Percentiles rank a stretch among this genome's conserved stretches.
phyloP scores from a whole-genome alignment of 768 basidiomycete genomes.

The Neoboletus magnificus region DNA sequence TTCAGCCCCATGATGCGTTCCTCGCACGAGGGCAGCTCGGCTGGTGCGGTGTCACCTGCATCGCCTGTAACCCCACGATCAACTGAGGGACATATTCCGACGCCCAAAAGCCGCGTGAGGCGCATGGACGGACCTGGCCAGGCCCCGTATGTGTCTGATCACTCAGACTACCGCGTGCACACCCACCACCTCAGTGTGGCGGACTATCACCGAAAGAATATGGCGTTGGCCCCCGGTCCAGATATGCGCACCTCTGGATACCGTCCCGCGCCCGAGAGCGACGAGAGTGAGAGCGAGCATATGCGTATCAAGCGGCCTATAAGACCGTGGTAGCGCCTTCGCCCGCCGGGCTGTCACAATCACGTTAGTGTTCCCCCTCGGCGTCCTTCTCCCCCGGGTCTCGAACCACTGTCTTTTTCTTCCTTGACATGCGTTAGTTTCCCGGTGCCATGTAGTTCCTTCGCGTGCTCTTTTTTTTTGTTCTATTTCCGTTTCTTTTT shows the following conservation, averaged over 20 bases:
- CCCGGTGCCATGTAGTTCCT: not conserved
- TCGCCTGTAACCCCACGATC: slow-evolving; percentile 53
- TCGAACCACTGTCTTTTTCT: not conserved
- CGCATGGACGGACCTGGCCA: slow-evolving; percentile 10
- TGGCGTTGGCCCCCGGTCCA: slow-evolving; percentile 18
- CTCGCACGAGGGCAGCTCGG: slow-evolving; percentile 44
- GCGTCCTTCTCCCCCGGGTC: not conserved
- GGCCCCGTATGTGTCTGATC: slow-evolving; percentile 8
- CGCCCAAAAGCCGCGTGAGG: slow-evolving; percentile 14
- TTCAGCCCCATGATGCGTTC: slow-evolving; percentile 29
- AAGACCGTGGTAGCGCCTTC: slow-evolving; percentile 42
- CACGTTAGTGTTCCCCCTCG: not conserved
- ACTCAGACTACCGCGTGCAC: slow-evolving; percentile 13
- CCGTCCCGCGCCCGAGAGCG: slow-evolving; percentile 27
- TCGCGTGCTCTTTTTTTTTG: not conserved
- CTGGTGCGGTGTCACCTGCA: slow-evolving; percentile 50
- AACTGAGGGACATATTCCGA: slow-evolving; percentile 18
- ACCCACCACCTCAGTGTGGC: not conserved
- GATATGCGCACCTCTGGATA: slow-evolving; percentile 24
- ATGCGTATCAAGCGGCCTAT: slow-evolving; percentile 34
- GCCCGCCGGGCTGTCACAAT: not conserved
- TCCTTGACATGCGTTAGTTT: not conserved
- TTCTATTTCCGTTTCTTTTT: not conserved
- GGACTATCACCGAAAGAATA: slow-evolving; percentile 19
- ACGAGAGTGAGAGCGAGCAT: slow-evolving; percentile 38